Base-by-base conservation (phyloP, 257 asterid genomes). In the Salvia rosmarinus region DNA sequence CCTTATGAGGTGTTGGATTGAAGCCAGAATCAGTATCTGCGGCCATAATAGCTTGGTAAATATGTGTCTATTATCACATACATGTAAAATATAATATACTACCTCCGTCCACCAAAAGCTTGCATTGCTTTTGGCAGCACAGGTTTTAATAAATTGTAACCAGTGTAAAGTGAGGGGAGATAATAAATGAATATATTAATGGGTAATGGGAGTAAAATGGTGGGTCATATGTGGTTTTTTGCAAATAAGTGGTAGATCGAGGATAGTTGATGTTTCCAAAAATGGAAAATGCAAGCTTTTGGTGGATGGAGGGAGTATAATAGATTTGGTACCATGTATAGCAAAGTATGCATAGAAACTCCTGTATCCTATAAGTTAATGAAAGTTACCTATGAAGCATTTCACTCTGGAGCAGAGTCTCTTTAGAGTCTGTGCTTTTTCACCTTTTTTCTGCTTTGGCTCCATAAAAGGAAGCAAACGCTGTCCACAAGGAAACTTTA, bases 11-110 rank as follows among this genome's bases (percentile, higher is more conserved):
- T 32, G 92, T 91, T 43, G 97, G 97, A 64, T 74, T 82, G 80
- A 91, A 88, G 60, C 97, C 96, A 72, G 87, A 78, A 80, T 91
- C 97, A 11, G 87, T 89, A 28, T 87, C 97, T 89, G 90, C 86
- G 81, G 70, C 37, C 69, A 75, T 20, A 77, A 71, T 39, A 37
- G 49, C 37, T 60, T 20, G 62, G 50, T 74, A 43, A 78, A 23
- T 25, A 34, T 61, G 37, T 50, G 21, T 14, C 9, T 23, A 9
- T 51, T 51, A 34, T 12, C 19, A 63, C n/a, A 44, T 28, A 30
- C 12, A 57, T 39, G 34, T 11, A 13, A 6, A 5, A 30, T 37
- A 58, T 35, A 39, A 73, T 14, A 35, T 28, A 39, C n/a, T n/a
- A n/a, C n/a, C n/a, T n/a, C n/a, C n/a, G n/a, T n/a, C n/a, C n/a